Base-by-base conservation (phyloP, 257 asterid genomes). In the Capsicum pubescens region DNA sequence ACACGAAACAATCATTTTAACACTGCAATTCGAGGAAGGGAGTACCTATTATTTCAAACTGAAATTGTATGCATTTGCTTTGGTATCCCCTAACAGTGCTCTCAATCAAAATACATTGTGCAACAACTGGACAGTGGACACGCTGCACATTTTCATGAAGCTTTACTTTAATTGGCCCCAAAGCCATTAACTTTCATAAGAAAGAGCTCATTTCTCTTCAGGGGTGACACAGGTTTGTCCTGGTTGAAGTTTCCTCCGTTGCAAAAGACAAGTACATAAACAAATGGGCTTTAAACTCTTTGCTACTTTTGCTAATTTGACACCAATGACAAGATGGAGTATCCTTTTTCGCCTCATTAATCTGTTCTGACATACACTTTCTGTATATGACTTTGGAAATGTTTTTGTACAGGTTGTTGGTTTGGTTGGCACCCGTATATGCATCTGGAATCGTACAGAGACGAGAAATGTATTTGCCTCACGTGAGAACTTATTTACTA, bases 371-470 rank as follows among this genome's bases (percentile, higher is more conserved):
- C 61, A 50, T 50, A 52, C 61, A 50, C 81, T 7, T 74, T 48
- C 26, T 21, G 60, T 74, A 26, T 21, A 7, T 52, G 46, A 74
- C 13, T 21, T 74, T 21, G 21, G 81, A 74, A 50, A 74, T 50
- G 21, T 74, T 50, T 50, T 74, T 26, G 21, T 74, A 21, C 46
- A 96, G 98, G 94, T 96, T 85, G 98, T 96, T 87, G 99, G 99
- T 87, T 90, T 96, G 86, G 94, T 91, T 84, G 98, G 99, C 86
- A 87, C 98, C 82, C 98, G 95, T 81, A 84, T 96, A 79, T 92
- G 97, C 89, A 93, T 96, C 88, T 96, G 99, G 99, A 91, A 86
- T 86, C 98, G 98, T 66, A 55, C 87, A 82, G 98, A 95, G 67
- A 89, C 89, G 58, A 90, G 95, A 90, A 94, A 92, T 81, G 66